Evolutionary conservation across 2,329 filamentous ascomycete genomes (phyloP).

Genomic region (Aspergillus latus): DNA sequence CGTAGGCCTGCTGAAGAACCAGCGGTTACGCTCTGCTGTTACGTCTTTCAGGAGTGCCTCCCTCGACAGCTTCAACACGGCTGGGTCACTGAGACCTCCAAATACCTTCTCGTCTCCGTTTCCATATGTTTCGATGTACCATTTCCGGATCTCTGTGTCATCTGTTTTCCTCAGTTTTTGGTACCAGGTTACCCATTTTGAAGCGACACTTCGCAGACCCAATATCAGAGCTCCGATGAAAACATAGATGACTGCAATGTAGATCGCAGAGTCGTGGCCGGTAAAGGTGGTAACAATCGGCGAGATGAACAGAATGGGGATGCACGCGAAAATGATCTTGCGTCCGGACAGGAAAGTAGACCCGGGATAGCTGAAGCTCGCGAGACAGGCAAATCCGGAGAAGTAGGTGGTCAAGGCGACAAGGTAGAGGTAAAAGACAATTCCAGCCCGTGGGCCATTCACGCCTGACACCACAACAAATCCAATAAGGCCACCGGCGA

Average conservation of each 20-base stretch:
- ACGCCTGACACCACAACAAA: slow-evolving; percentile 52
- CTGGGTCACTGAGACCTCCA: slow-evolving; percentile 49
- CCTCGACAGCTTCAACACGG: slow-evolving; percentile 50
- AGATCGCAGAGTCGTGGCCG: slow-evolving; percentile 56
- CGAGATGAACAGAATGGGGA: slow-evolving; percentile 58
- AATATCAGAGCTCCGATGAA: slow-evolving; percentile 55
- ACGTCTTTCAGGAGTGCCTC: slow-evolving; percentile 49
- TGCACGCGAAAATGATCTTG: slow-evolving; percentile 54
- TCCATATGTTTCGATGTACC: slow-evolving; percentile 38
- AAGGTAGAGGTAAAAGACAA: slow-evolving; percentile 62
- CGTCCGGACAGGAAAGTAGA: slow-evolving; percentile 60
- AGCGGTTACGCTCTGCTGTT: slow-evolving; percentile 44
- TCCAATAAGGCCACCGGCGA: slow-evolving; percentile 55
- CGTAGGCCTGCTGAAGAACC: slow-evolving; percentile 44
- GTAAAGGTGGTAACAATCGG: slow-evolving; percentile 57
- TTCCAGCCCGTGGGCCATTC: slow-evolving; percentile 47
- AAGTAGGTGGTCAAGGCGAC: slow-evolving; percentile 60
- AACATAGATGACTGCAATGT: slow-evolving; percentile 54
- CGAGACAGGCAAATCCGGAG: slow-evolving; percentile 55
- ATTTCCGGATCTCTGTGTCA: slow-evolving; percentile 41
- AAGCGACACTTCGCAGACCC: slow-evolving; percentile 55
- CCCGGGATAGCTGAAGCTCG: slow-evolving; percentile 55
- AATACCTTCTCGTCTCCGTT: slow-evolving; percentile 42
- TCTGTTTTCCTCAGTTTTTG: slow-evolving; percentile 41
- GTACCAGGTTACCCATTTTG: slow-evolving; percentile 61